These are phyloP conservation scores for Oldenlandia corymbosa DNA, from an alignment of 257 asterid genomes.

Conservation along the genomic window DNA sequence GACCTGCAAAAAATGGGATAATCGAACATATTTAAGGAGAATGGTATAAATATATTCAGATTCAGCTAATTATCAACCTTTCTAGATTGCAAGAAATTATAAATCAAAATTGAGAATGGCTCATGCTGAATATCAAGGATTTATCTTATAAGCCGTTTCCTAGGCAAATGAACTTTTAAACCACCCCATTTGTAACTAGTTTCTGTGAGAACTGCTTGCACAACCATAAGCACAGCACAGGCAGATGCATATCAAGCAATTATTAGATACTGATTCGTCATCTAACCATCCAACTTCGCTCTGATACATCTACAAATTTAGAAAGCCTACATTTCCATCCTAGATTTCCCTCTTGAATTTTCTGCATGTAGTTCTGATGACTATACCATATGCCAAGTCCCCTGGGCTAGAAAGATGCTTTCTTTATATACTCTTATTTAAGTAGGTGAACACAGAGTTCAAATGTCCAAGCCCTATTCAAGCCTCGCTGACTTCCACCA, in stretches of 20 bases:
- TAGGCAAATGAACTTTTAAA: not conserved
- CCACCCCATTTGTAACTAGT: not conserved
- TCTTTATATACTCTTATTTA: too few relatives aligned
- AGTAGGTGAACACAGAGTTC: too few relatives aligned
- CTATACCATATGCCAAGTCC: not conserved
- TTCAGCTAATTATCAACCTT: not conserved
- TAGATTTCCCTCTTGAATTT: not conserved
- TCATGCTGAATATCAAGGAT: not conserved
- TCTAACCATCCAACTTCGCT: not conserved
- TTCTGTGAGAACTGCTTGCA: not conserved
- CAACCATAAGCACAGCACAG: too few relatives aligned
- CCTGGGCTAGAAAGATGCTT: not conserved
- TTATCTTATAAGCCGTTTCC: not conserved
- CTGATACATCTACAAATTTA: too few relatives aligned
- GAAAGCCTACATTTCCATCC: not conserved
- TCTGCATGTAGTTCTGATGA: not conserved
- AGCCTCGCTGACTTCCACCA: not conserved
- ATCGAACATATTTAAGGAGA: not conserved
- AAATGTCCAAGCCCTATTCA: too few relatives aligned
- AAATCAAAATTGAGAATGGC: not conserved
- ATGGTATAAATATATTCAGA: not conserved
- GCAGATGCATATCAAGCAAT: too few relatives aligned
- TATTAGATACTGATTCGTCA: not conserved
- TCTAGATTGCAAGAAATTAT: not conserved
- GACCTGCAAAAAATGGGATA: constrained; percentile 35